Evolutionary conservation across 192 early-diverging fungal species (phyloP).

Genomic region (Cladochytrium replicatum): DNA sequence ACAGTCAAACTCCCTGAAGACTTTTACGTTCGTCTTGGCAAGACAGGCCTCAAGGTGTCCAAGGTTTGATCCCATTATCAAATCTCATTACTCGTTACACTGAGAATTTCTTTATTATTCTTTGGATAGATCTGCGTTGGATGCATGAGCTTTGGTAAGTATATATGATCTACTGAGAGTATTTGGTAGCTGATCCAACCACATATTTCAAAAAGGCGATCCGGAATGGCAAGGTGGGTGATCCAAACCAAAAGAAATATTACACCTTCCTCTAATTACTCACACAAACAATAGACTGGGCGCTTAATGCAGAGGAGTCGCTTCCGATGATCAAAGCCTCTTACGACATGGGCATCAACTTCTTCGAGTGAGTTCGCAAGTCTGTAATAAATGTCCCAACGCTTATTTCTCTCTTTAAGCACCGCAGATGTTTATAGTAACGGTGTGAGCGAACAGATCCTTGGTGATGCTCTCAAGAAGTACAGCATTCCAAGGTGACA

Average conservation of each 20-base stretch:
- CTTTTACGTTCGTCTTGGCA: constrained; percentile 30
- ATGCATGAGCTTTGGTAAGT: constrained; percentile 45
- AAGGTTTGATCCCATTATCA: too few relatives aligned
- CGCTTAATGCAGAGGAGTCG: constrained; percentile 20
- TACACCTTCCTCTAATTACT: too few relatives aligned
- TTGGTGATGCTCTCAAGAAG: constrained; percentile 44
- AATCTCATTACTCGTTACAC: too few relatives aligned
- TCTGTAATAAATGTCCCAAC: constrained; percentile 17
- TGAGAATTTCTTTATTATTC: too few relatives aligned
- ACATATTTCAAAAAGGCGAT: constrained; percentile 26
- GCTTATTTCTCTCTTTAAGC: constrained; percentile 14
- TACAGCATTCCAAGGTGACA: constrained; percentile 41
- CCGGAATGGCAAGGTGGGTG: constrained; percentile 14
- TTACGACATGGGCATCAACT: constrained; percentile 37
- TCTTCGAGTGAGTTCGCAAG: too few relatives aligned
- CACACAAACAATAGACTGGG: too few relatives aligned
- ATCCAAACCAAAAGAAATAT: constrained; percentile 10
- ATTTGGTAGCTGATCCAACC: constrained; percentile 30
- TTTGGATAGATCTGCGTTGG: constrained; percentile 34
- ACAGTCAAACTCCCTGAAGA: too few relatives aligned
- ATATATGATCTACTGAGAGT: constrained; percentile 29
- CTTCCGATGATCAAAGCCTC: constrained; percentile 39
- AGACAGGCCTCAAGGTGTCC: constrained; percentile 34
- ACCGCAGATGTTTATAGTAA: constrained; percentile 50
- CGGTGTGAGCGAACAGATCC: constrained; percentile 41